Evolutionary conservation across 2,329 filamentous ascomycete species (phyloP).

Genomic region (Apiospora phragmitis): DNA sequence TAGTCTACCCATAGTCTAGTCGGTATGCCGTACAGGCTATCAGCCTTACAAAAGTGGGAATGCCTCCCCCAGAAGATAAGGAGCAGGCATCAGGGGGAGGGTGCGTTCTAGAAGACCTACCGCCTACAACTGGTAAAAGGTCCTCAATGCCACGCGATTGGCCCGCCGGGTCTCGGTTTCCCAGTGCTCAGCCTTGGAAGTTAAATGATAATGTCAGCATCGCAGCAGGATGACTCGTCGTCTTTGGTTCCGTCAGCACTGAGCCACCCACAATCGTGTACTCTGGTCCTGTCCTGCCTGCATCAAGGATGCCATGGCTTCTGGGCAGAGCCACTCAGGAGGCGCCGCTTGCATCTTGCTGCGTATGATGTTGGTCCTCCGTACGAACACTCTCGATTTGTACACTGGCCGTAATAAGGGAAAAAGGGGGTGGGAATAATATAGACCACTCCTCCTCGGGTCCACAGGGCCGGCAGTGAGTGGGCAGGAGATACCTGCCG

Average conservation of each 20-base stretch:
- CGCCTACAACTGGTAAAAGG: neutral
- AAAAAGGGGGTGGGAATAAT: neutral
- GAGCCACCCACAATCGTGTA: neutral
- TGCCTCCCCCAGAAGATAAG: neutral
- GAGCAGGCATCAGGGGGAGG: neutral
- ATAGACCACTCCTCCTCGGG: neutral
- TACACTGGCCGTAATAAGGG: neutral
- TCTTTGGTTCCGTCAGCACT: neutral
- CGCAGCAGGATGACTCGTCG: neutral
- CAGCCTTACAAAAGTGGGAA: neutral
- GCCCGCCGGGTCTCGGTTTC: neutral
- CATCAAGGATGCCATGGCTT: neutral
- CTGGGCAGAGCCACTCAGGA: neutral
- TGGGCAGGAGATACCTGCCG: neutral
- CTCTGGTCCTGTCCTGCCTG: neutral
- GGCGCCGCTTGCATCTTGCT: neutral
- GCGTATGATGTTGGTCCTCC: neutral
- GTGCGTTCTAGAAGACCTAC: neutral
- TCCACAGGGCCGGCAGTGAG: neutral
- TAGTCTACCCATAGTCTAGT: slow-evolving; percentile 1
- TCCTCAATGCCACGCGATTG: neutral
- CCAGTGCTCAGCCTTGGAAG: neutral
- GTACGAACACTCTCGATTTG: neutral
- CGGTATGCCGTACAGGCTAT: neutral
- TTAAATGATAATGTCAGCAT: neutral